Percentiles rank a stretch among this genome's conserved stretches.
Evolutionary conservation across 2,329 filamentous ascomycete genomes (phyloP).

Genomic region (Fusarium cyanostomum): DNA sequence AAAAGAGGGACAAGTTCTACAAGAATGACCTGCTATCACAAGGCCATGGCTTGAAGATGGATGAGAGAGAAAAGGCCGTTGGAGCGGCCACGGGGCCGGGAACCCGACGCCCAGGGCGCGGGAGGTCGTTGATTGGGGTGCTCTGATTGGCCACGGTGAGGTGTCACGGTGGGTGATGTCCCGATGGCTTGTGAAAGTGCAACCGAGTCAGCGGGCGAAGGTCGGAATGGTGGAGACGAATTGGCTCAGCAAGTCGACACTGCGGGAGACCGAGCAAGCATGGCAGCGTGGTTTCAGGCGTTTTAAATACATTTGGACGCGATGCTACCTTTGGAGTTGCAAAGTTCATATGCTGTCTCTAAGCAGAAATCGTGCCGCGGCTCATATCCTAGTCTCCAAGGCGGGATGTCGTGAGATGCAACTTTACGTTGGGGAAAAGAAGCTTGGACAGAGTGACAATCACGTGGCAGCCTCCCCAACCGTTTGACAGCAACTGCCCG

Average conservation of each 20-base stretch:
- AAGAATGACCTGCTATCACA: slow-evolving; percentile 13
- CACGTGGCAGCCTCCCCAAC: slow-evolving; percentile 33
- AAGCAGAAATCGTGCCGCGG: neutral
- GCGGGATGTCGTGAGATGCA: neutral
- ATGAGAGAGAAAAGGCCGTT: slow-evolving; percentile 11
- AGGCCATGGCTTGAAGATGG: slow-evolving; percentile 15
- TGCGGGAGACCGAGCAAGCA: too few relatives aligned
- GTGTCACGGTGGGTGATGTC: slow-evolving; percentile 28
- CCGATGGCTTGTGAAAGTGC: slow-evolving; percentile 42
- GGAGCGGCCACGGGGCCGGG: slow-evolving; percentile 27
- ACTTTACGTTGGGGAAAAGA: slow-evolving; percentile 21
- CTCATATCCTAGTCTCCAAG: neutral
- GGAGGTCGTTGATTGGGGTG: slow-evolving; percentile 25
- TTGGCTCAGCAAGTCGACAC: neutral
- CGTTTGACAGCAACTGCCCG: slow-evolving; percentile 16
- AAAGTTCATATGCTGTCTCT: neutral
- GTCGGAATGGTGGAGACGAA: slow-evolving; percentile 9
- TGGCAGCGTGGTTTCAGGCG: neutral
- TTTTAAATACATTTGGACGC: neutral
- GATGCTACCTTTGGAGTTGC: neutral
- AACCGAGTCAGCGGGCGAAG: slow-evolving; percentile 22
- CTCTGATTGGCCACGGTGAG: slow-evolving; percentile 32
- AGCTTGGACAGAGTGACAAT: slow-evolving; percentile 5
- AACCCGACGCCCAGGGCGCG: slow-evolving; percentile 21
- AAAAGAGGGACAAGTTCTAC: neutral